Conservation (phyloP, 2,329 filamentous ascomycete genomes). For the Byssothecium circinans region DNA sequence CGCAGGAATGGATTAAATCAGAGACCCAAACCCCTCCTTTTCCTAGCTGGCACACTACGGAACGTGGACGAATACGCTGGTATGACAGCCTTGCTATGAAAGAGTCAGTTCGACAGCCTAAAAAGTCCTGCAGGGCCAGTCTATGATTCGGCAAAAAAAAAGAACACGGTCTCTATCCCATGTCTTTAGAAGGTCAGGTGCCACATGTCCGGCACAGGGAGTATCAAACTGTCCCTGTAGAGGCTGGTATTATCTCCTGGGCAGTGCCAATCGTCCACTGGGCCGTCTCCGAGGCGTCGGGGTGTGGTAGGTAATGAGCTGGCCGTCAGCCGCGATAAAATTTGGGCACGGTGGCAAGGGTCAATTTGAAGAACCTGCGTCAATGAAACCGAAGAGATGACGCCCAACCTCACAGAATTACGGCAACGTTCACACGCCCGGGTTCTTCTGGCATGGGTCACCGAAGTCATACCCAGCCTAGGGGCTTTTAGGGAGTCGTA, state of each 20-base stretch:
- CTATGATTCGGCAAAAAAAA: constrained; percentile 24
- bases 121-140: constrained; percentile 14
- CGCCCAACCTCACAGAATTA: constrained; percentile 7
- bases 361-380: constrained; percentile 3
- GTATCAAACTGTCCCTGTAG: constrained; percentile 6
- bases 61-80: constrained; percentile 13
- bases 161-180: constrained; percentile 14
- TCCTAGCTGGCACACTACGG: constrained; percentile 3
- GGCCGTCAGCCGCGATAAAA: constrained; percentile 16
- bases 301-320: constrained; percentile 17
- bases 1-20: background rate
- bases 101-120: constrained; percentile 8
- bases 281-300: background rate
- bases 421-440: too few species aligned
- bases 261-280: constrained; percentile 11
- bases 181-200: constrained; percentile 13
- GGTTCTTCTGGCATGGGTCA: too few species aligned
- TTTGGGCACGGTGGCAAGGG: constrained; percentile 8
- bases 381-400: constrained; percentile 2
- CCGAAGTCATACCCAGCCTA: too few species aligned
- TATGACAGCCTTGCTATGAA: constrained; percentile 5
- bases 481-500: constrained; percentile 7
- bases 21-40: background rate
- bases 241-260: constrained; percentile 15
- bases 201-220: constrained; percentile 24